Percentiles rank a stretch among this genome's conserved stretches.
These are phyloP conservation scores for Massarina eburnea DNA, from an alignment of 2,329 filamentous ascomycete genomes.

Conservation along the genomic window DNA sequence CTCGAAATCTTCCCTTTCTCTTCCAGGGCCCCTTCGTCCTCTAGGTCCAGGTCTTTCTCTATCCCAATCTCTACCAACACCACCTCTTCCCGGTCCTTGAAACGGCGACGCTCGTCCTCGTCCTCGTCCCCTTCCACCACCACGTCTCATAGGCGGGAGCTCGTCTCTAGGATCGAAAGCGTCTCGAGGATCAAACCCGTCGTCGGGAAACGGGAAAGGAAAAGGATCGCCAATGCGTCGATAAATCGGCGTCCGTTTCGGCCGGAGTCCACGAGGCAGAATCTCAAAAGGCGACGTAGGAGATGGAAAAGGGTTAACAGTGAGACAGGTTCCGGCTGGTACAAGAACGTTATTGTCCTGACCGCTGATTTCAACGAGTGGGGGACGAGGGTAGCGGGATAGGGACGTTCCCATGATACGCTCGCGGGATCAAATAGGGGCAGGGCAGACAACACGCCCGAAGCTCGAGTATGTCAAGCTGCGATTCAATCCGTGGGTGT, in stretches of 20 bases:
- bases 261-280: background rate
- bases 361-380: slow-evolving; percentile 25
- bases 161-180: no score
- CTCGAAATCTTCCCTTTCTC: background rate
- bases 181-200: no score
- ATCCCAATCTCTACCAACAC: background rate
- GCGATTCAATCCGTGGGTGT: no score
- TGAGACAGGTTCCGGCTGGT: slow-evolving; percentile 10
- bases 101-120: background rate
- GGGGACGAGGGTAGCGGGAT: slow-evolving; percentile 17
- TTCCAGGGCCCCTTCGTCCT: background rate
- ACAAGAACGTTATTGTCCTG: slow-evolving; percentile 22
- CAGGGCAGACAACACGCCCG: no score
- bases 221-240: background rate
- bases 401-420: slow-evolving; percentile 22
- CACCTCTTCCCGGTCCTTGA: background rate
- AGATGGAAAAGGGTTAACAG: background rate
- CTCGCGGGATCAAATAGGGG: no score
- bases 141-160: background rate
- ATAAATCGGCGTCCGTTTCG: background rate
- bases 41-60: no score
- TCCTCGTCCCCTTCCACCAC: no score
- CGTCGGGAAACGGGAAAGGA: no score
- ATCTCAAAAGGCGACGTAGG: background rate
- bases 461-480: no score